These are phyloP conservation scores for Candida glaebosa DNA, from an alignment of 805 yeast species.

Conservation along the genomic window DNA sequence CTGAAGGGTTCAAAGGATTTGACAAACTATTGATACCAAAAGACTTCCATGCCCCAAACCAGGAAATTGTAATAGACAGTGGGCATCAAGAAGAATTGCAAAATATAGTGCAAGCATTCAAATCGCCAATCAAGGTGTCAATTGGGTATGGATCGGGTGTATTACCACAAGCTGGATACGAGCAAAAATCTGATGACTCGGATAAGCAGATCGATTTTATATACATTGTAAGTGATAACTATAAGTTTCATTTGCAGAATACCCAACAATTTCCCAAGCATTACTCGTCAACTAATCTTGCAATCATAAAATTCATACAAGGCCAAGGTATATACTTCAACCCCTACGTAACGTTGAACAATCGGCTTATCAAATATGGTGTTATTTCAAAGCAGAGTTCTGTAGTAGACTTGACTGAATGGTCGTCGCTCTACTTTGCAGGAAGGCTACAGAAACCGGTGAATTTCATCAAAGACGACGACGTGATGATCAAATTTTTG, in stretches of 20 bases:
- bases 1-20: conserved; percentile 22
- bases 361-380: conserved; percentile 72
- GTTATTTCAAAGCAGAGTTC: conserved; percentile 64
- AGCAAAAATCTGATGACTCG: conserved; percentile 9
- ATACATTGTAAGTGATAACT: conserved; percentile 72
- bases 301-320: conserved; percentile 31
- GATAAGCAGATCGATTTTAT: conserved; percentile 73
- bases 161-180: conserved; percentile 59
- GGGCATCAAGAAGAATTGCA: conserved; percentile 37
- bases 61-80: conserved; percentile 41
- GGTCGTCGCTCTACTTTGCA: conserved; percentile 84
- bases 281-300: conserved; percentile 58
- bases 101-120: conserved; percentile 52
- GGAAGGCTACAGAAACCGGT: conserved; percentile 96
- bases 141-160: conserved; percentile 97
- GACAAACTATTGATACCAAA: conserved; percentile 38
- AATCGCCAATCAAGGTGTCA: conserved; percentile 72
- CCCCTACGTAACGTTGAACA: conserved; percentile 69
- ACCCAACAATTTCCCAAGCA: conserved; percentile 65
- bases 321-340: conserved; percentile 91
- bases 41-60: conserved; percentile 54
- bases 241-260: conserved; percentile 75
- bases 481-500: conserved; percentile 57
- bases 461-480: conserved; percentile 55
- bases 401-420: conserved; percentile 67